phyloP scores from a whole-genome alignment of 2,329 filamentous ascomycete genomes.

The Chaetothyriales sp. region DNA sequence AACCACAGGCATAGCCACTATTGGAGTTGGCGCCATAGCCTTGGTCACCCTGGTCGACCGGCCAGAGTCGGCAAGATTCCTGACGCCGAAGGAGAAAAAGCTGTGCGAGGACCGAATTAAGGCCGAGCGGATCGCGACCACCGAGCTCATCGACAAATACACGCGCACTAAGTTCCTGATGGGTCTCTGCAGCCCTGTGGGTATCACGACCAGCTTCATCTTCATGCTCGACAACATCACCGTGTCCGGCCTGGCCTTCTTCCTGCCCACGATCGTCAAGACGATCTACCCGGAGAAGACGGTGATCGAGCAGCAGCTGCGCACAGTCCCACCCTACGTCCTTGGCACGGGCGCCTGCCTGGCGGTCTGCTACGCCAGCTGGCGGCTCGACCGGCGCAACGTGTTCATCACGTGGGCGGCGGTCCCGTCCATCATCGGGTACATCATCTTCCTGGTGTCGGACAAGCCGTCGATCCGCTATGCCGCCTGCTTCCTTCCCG shows the following conservation, averaged over 20 bases:
- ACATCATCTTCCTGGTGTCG: slow-evolving; percentile 53
- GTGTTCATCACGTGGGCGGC: slow-evolving; percentile 46
- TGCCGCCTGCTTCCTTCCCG: slow-evolving; percentile 55
- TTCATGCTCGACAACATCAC: slow-evolving; percentile 55
- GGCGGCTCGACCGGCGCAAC: slow-evolving; percentile 43
- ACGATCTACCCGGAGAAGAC: slow-evolving; percentile 48
- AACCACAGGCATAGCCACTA: slow-evolving; percentile 46
- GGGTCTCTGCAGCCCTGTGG: slow-evolving; percentile 51
- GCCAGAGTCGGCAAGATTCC: slow-evolving; percentile 52
- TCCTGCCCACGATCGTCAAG: slow-evolving; percentile 52
- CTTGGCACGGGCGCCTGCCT: slow-evolving; percentile 53
- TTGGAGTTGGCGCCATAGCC: slow-evolving; percentile 41
- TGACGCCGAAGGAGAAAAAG: slow-evolving; percentile 49
- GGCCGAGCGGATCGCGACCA: slow-evolving; percentile 49
- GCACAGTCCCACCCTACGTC: slow-evolving; percentile 55
- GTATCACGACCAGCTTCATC: slow-evolving; percentile 40
- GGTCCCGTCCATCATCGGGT: slow-evolving; percentile 52
- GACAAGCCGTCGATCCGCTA: slow-evolving; percentile 42
- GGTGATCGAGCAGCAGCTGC: slow-evolving; percentile 50
- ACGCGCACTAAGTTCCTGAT: slow-evolving; percentile 43
- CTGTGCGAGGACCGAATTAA: slow-evolving; percentile 52
- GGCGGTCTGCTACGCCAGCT: slow-evolving; percentile 45
- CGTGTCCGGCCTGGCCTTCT: slow-evolving; percentile 56
- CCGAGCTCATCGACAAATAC: slow-evolving; percentile 48
- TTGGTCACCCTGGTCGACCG: slow-evolving; percentile 54